These are phyloP conservation scores for Neofusicoccum ribis DNA, from an alignment of 2,329 filamentous ascomycete genomes.

Conservation along the genomic window DNA sequence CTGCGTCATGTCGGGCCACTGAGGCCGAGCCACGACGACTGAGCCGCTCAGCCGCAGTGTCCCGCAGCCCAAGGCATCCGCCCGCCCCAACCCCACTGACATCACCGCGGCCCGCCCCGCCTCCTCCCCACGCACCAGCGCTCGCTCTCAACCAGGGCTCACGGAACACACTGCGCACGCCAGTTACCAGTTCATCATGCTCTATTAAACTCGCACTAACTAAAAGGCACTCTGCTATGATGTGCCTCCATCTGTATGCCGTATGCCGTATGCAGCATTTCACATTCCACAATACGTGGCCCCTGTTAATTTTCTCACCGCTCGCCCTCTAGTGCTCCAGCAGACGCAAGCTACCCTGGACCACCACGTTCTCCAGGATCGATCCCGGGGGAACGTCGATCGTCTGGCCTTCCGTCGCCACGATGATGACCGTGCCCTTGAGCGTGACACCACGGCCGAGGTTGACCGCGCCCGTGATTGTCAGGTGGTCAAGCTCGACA, in stretches of 20 bases:
- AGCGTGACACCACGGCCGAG: slow-evolving; percentile 91
- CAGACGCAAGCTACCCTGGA: slow-evolving; percentile 88
- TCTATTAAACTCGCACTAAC: slow-evolving; percentile 16
- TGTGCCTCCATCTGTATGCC: slow-evolving; percentile 4
- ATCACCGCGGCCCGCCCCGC: slow-evolving; percentile 15
- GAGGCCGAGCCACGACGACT: slow-evolving; percentile 14
- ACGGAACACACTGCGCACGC: neutral
- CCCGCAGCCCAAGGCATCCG: slow-evolving; percentile 9
- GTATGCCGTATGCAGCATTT: slow-evolving; percentile 7
- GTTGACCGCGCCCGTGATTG: slow-evolving; percentile 96
- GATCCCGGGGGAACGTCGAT: slow-evolving; percentile 97
- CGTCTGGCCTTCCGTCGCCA: slow-evolving; percentile 94
- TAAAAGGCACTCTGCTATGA: neutral
- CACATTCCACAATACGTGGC: neutral
- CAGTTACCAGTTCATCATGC: slow-evolving; percentile 2
- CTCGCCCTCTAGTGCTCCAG: slow-evolving; percentile 57
- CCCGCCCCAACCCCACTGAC: slow-evolving; percentile 10
- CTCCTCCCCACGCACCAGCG: neutral
- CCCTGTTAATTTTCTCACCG: slow-evolving; percentile 1
- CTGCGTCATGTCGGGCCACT: slow-evolving; percentile 13
- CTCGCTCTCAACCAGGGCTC: neutral
- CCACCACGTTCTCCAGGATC: slow-evolving; percentile 97
- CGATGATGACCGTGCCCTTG: slow-evolving; percentile 98
- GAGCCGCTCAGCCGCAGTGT: slow-evolving; percentile 13
- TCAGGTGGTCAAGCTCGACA: slow-evolving; percentile 89